Evolutionary conservation across 208 protist species (phyloP).

Genomic region (Leishmania tropica): DNA sequence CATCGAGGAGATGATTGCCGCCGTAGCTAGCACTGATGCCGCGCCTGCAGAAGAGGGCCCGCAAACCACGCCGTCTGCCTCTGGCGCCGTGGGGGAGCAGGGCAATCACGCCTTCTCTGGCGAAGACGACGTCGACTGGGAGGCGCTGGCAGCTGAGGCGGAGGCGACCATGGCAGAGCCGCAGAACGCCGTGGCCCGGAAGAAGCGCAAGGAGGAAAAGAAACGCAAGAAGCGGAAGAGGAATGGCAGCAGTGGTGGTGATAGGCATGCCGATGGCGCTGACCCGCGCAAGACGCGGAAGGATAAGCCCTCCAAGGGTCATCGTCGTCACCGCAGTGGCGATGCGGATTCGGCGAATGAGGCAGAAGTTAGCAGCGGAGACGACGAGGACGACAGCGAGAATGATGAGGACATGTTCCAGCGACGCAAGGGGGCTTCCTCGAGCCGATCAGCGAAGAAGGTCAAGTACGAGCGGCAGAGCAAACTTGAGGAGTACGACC

Average conservation of each 20-base stretch:
- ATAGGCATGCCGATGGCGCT: neutral
- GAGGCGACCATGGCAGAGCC: neutral
- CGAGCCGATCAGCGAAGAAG: conserved; percentile 31
- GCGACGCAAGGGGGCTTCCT: conserved; percentile 18
- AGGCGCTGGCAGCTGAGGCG: conserved; percentile 2
- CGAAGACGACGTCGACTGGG: neutral
- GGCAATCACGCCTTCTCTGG: neutral
- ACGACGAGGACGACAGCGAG: conserved; percentile 19
- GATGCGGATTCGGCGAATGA: neutral
- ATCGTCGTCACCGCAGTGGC: conserved; percentile 13
- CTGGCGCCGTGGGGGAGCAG: neutral
- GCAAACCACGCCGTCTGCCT: neutral
- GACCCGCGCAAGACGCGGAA: conserved; percentile 1
- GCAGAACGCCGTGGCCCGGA: neutral
- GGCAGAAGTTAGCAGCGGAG: conserved; percentile 12
- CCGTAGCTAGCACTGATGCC: neutral
- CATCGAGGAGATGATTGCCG: conserved; percentile 50
- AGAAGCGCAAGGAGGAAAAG: conserved; percentile 27
- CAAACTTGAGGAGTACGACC: conserved; percentile 37
- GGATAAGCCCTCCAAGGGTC: conserved; percentile 17
- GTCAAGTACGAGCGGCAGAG: conserved; percentile 31
- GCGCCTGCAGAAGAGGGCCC: neutral
- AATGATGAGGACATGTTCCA: conserved; percentile 18
- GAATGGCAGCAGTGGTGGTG: neutral
- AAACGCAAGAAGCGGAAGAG: conserved; percentile 29